Base-by-base conservation (phyloP, 2,329 filamentous ascomycete genomes). In the Saccharata proteae region DNA sequence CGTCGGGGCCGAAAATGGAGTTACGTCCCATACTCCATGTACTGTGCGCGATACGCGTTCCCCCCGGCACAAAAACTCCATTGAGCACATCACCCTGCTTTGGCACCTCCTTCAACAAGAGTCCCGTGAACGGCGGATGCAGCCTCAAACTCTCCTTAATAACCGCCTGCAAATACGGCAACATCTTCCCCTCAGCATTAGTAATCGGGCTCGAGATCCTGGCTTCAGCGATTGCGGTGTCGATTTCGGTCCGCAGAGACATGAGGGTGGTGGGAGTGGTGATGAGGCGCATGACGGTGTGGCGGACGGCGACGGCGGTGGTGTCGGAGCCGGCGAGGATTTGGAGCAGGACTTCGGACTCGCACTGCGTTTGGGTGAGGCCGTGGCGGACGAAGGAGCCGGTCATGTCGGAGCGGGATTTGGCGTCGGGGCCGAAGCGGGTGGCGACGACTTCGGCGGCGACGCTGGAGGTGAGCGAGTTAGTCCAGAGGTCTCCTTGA, bases 321-420 rank as follows among this genome's bases (percentile, higher is more conserved):
- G 68, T 73, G 37, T 75, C 71, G 1, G 67, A 68, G 4, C 71
- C 71, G 4, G 69, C 70, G 4, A 70, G 54, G 23, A 66, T 63
- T 35, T 64, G 59, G 9, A 61, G 51, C 4, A 63, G 38, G 1
- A 54, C 58, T 38, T 66, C 62, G 38, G 49, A 59, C 45, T 51
- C 64, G 36, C 48, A 55, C 41, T 64, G 46, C 11, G 52, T 38
- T 48, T 58, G 42, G 28, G 51, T 48, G 2, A 67, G 43, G 42
- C 58, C 59, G 37, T 63, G 58, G 8, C 54, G 52, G 32, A 69
- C 57, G 41, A 71, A 70, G 0, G 64, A 62, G 3, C 58, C 61
- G 4, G 73, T 55, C 67, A 73, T 73, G 39, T 72, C 69, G 5
- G 52, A 52, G 11, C 59, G 55, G 1, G 54, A 53, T 14, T 64